phyloP scores from a whole-genome alignment of 2,329 filamentous ascomycete species.

The Aspergillus latus region DNA sequence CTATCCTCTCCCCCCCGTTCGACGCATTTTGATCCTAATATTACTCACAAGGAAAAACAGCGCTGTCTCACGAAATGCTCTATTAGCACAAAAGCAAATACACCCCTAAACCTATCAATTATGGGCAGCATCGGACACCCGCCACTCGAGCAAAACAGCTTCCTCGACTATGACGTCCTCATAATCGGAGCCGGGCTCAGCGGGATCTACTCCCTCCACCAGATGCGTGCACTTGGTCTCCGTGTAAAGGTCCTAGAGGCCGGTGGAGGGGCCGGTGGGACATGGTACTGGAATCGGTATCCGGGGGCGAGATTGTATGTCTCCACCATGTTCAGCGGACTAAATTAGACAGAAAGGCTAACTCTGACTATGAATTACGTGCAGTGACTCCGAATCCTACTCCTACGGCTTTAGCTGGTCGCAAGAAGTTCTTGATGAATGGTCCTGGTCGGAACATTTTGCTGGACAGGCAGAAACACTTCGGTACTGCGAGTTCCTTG shows the following conservation, averaged over 20 bases:
- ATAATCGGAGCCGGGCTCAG: conserved; percentile 26
- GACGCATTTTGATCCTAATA: too few species aligned
- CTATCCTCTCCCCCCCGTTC: too few species aligned
- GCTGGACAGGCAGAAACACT: conserved; percentile 40
- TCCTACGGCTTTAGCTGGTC: conserved; percentile 53
- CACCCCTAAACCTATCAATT: too few species aligned
- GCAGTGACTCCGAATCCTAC: conserved; percentile 54
- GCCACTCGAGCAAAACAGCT: conserved; percentile 8
- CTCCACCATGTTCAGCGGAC: neutral
- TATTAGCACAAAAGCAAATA: too few species aligned
- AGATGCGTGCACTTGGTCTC: conserved; percentile 52
- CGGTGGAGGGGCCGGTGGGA: conserved; percentile 53
- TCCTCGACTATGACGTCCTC: conserved; percentile 31
- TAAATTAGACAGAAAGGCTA: neutral
- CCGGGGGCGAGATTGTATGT: conserved; percentile 48
- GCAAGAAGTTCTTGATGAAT: conserved; percentile 28
- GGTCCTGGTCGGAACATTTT: conserved; percentile 43
- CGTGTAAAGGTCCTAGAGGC: conserved; percentile 55
- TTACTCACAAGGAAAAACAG: too few species aligned
- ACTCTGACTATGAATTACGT: neutral
- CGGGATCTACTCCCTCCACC: conserved; percentile 54
- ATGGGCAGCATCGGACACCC: conserved; percentile 20
- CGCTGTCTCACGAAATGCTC: too few species aligned
- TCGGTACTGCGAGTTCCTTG: conserved; percentile 51
- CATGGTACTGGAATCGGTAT: conserved; percentile 60